Base-by-base conservation (phyloP, 202 grass and related monocot genomes). In the Musa balbisiana region DNA sequence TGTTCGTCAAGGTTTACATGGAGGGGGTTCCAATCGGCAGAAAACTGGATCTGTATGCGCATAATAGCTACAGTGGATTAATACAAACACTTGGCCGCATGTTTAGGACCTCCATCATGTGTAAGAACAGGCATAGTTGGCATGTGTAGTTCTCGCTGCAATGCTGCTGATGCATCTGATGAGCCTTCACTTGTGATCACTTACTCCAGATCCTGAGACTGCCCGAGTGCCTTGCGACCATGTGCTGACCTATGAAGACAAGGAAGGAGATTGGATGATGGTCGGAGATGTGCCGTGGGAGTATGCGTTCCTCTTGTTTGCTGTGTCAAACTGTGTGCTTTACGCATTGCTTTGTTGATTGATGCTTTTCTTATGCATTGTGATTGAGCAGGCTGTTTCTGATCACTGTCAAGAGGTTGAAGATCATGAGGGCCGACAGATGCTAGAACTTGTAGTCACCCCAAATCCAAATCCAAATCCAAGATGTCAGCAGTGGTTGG, bases 191-290 rank as follows among this genome's bases (percentile, higher is more conserved):
- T 43, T 43, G 33, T 43, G 71, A 70, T 73, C 64, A 49, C 52
- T 83, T 71, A 64, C 76, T 77, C 26, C 55, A 82, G 63, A 76
- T 78, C 62, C 81, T 54, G 55, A 67, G 50, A 68, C 68, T 19
- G 76, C 49, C 14, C 51, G 43, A 29, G 11, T 67, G 64, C 20
- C 49, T 29, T 29, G 67, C 50, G 52, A 77, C 56, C 72, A 91
- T 74, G 72, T 91, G 22, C 81, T 91, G 78, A 91, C 83, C 15
- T 88, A 88, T 9, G 81, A 91, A 73, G 89, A 91, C 55, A 84
- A 82, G 71, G 85, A 91, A 11, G 85, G 89, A 77, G 89, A 91
- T 62, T 91, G 89, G 89, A 91, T 91, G 89, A 88, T 91, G 89
- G 89, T 80, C 73, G 89, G 89, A 26, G 89, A 91, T 75, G 81